A percentile compares a stretch with the other conserved stretches of the same genome.
Conservation (phyloP, 139 green algal genomes). For the Auxenochlorella pyrenoidosa region DNA sequence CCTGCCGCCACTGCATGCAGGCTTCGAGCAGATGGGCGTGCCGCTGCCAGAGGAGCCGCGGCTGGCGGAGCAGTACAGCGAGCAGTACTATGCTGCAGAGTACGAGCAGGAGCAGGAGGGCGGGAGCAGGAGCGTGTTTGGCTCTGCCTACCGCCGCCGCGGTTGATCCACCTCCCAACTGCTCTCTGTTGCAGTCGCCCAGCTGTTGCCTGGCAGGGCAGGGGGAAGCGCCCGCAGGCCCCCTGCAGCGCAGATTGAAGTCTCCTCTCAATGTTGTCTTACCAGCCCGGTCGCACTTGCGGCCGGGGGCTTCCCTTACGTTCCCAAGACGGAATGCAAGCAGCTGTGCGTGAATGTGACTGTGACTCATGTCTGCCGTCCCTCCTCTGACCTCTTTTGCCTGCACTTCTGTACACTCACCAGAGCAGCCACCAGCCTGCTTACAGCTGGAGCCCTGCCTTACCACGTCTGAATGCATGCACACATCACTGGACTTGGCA, state of each 20-base stretch:
- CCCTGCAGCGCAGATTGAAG: no score
- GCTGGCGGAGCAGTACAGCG: neutral
- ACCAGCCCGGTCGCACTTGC: no score
- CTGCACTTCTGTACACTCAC: neutral
- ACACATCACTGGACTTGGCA: neutral
- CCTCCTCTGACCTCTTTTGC: neutral
- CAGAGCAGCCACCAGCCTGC: neutral
- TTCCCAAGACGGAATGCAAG: neutral
- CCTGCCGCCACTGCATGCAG: no score
- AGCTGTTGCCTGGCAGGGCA: neutral
- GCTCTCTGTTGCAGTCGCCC: neutral
- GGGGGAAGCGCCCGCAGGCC: neutral
- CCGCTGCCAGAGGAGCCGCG: neutral
- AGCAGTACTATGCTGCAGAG: neutral
- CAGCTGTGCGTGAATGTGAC: neutral
- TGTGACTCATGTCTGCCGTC: neutral
- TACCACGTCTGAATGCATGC: neutral
- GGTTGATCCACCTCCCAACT: neutral
- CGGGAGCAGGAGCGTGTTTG: slow-evolving; percentile 3
- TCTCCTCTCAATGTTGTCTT: neutral
- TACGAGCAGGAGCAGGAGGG: neutral
- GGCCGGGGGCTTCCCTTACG: no score
- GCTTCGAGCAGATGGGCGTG: slow-evolving; percentile 3
- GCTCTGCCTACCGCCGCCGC: neutral
- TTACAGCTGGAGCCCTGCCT: neutral